Evolutionary conservation across 2,329 filamentous ascomycete species (phyloP).

Genomic region (Parastagonospora avenae): DNA sequence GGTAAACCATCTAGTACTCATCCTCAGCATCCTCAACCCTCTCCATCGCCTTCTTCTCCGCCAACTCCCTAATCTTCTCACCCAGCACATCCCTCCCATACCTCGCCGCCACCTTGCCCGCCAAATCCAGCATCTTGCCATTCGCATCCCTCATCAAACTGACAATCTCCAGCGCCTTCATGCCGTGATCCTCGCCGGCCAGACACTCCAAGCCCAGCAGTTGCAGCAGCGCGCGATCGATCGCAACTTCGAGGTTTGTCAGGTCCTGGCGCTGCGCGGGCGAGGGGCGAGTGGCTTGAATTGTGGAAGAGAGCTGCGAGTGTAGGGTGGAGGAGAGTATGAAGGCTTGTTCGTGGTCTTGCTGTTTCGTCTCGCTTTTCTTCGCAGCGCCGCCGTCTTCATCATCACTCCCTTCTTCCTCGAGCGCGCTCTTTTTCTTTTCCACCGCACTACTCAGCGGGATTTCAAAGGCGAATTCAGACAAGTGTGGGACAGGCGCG

Average conservation of each 20-base stretch:
- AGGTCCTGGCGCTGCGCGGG: conserved; percentile 70
- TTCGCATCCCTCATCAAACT: conserved; percentile 80
- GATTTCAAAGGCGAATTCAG: conserved; percentile 90
- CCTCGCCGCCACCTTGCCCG: conserved; percentile 83
- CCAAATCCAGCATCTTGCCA: conserved; percentile 90
- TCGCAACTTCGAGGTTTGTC: conserved; percentile 75
- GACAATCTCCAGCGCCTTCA: conserved; percentile 93
- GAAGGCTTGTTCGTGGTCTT: conserved; percentile 78
- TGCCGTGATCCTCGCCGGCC: conserved; percentile 88
- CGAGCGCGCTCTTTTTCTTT: conserved; percentile 14
- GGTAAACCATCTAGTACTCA: conserved; percentile 1
- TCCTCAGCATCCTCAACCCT: conserved; percentile 53
- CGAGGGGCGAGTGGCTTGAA: conserved; percentile 69
- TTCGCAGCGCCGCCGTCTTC: conserved; percentile 4
- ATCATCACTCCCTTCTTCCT: conserved; percentile 44
- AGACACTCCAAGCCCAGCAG: conserved; percentile 88
- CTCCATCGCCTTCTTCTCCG: conserved; percentile 70
- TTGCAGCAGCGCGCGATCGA: conserved; percentile 89
- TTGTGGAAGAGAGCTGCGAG: conserved; percentile 75
- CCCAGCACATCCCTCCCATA: conserved; percentile 81
- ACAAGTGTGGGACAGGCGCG: conserved; percentile 87
- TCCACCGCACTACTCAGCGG: conserved; percentile 68
- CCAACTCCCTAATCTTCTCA: conserved; percentile 88
- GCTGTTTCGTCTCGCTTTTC: conserved; percentile 54
- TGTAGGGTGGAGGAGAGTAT: conserved; percentile 75